Evolutionary conservation across 495 filamentous ascomycete species (phyloP).

Genomic region (Filosporella fistucella): DNA sequence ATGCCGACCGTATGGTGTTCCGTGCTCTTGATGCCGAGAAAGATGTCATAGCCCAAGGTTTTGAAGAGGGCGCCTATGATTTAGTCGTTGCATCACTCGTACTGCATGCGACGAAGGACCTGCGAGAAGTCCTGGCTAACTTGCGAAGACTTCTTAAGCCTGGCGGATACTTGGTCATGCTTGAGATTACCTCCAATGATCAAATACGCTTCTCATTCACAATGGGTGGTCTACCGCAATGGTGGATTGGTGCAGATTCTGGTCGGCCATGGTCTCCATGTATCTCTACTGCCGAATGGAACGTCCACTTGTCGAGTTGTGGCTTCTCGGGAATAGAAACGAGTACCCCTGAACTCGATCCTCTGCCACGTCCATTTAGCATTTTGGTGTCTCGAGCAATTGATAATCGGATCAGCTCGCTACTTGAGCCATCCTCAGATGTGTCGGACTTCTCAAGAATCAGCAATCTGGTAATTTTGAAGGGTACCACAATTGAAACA

Average conservation of each 20-base stretch:
- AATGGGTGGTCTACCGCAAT: too few relatives aligned
- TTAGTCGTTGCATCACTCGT: constrained; percentile 39
- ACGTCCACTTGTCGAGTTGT: background rate
- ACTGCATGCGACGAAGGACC: constrained; percentile 41
- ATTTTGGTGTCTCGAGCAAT: constrained; percentile 41
- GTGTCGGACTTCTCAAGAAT: background rate
- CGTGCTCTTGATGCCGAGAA: constrained; percentile 40
- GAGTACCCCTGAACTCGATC: background rate
- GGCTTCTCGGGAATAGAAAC: background rate
- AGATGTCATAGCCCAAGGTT: constrained; percentile 38
- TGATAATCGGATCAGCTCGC: constrained; percentile 20
- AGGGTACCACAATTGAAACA: too few relatives aligned
- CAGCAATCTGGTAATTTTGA: background rate
- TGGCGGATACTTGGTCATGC: constrained; percentile 32
- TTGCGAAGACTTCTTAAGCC: constrained; percentile 42
- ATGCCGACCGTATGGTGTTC: constrained; percentile 36
- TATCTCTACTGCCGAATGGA: background rate
- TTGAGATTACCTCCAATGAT: too few relatives aligned
- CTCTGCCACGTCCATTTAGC: background rate
- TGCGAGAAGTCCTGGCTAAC: constrained; percentile 36
- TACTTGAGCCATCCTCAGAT: background rate
- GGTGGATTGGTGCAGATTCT: background rate
- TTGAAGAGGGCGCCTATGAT: constrained; percentile 37
- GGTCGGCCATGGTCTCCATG: background rate
- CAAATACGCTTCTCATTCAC: too few relatives aligned